Conservation (phyloP, 2,329 filamentous ascomycete genomes). For the Podosphaera leucotricha region DNA sequence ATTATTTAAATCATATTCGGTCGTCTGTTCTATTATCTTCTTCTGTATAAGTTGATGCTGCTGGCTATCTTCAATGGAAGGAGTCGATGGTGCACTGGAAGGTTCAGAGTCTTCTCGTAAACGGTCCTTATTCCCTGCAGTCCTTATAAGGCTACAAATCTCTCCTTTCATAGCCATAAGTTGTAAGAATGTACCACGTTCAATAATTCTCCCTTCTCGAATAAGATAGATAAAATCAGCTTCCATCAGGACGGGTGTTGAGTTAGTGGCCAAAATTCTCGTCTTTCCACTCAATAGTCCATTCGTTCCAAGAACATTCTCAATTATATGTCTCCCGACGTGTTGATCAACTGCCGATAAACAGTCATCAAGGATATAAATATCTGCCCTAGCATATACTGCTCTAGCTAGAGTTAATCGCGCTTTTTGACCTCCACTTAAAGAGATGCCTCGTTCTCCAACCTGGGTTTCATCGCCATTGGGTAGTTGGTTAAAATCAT, state of each 20-base stretch:
- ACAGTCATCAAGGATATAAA: slow-evolving; percentile 85
- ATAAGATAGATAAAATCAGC: slow-evolving; percentile 75
- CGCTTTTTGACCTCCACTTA: slow-evolving; percentile 91
- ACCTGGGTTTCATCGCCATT: slow-evolving; percentile 95
- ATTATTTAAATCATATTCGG: slow-evolving; percentile 43
- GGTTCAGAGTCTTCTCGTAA: slow-evolving; percentile 18
- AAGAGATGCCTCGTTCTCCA: slow-evolving; percentile 83
- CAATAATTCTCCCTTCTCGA: slow-evolving; percentile 59
- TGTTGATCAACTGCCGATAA: slow-evolving; percentile 96
- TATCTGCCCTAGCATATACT: slow-evolving; percentile 88
- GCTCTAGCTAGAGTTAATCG: slow-evolving; percentile 77
- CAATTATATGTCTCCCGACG: slow-evolving; percentile 81
- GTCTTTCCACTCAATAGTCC: slow-evolving; percentile 72
- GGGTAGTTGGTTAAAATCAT: slow-evolving; percentile 79
- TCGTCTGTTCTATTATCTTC: slow-evolving; percentile 53
- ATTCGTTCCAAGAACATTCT: slow-evolving; percentile 70
- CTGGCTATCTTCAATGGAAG: slow-evolving; percentile 29
- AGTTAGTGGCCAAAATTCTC: slow-evolving; percentile 80
- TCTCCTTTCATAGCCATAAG: slow-evolving; percentile 85
- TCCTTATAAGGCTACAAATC: slow-evolving; percentile 62
- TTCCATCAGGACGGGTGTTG: slow-evolving; percentile 72
- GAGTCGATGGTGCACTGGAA: slow-evolving; percentile 33
- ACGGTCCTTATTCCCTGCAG: slow-evolving; percentile 36
- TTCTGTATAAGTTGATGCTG: slow-evolving; percentile 38
- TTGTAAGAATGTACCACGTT: slow-evolving; percentile 76